phyloP scores from a whole-genome alignment of 2,329 filamentous ascomycete species.

The Aspergillus viridinutans region DNA sequence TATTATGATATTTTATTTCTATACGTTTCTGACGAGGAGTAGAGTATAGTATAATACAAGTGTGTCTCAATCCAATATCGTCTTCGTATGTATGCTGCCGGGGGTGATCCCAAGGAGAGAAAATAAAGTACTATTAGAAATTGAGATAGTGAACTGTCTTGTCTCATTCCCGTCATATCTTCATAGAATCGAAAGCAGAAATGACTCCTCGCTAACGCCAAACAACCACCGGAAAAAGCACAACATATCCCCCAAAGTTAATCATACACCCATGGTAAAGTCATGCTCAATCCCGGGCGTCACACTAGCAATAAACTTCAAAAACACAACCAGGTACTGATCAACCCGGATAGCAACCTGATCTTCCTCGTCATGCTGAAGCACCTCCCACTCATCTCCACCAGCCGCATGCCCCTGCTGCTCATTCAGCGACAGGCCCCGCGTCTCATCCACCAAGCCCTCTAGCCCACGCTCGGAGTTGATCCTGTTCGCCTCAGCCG shows the following conservation, averaged over 20 bases:
- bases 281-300: conserved; percentile 97
- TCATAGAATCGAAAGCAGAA: neutral
- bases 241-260: neutral
- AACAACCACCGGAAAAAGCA: neutral
- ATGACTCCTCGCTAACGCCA: neutral
- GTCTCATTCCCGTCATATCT: neutral
- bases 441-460: conserved; percentile 77
- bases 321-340: conserved; percentile 50
- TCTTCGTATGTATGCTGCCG: no score
- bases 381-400: conserved; percentile 62
- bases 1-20: no score
- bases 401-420: conserved; percentile 35
- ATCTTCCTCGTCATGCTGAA: conserved; percentile 49
- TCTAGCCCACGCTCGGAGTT: conserved; percentile 65
- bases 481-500: conserved; percentile 34
- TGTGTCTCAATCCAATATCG: no score
- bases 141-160: no score
- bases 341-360: conserved; percentile 48
- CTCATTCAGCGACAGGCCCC: conserved; percentile 56
- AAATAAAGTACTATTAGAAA: no score
- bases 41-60: no score
- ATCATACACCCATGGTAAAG: conserved; percentile 89
- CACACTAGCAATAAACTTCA: conserved; percentile 76
- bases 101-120: no score
- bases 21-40: no score